phyloP scores from a whole-genome alignment of 2,329 filamentous ascomycete species.

The Colletotrichum lindemuthianum region DNA sequence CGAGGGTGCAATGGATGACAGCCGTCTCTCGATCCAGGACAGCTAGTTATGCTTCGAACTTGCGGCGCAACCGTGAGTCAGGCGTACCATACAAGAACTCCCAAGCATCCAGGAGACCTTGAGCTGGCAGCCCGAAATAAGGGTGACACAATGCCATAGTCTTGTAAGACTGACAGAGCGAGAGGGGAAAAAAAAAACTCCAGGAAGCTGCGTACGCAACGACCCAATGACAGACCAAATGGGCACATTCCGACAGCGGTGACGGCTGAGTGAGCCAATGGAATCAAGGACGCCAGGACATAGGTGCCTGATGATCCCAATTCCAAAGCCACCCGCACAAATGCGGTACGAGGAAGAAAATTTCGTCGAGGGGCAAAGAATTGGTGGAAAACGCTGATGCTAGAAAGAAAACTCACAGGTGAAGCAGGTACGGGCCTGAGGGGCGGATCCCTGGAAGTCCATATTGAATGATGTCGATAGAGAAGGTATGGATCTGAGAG shows the following conservation, averaged over 20 bases:
- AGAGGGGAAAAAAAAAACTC: too few species aligned
- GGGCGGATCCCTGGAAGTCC: slow-evolving; percentile 45
- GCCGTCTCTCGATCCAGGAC: not conserved
- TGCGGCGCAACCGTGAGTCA: too few species aligned
- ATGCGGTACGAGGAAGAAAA: slow-evolving; percentile 3
- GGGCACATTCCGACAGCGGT: slow-evolving; percentile 8
- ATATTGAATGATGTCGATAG: slow-evolving; percentile 41
- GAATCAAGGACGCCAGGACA: not conserved
- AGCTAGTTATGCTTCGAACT: too few species aligned
- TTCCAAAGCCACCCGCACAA: slow-evolving; percentile 27
- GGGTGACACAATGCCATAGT: too few species aligned
- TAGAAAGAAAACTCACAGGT: slow-evolving; percentile 55
- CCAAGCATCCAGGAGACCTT: too few species aligned
- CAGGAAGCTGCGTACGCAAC: slow-evolving; percentile 20
- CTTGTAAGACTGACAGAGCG: too few species aligned
- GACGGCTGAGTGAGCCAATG: slow-evolving; percentile 24
- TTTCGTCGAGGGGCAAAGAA: not conserved
- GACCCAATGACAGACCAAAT: slow-evolving; percentile 14
- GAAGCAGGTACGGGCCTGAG: slow-evolving; percentile 55
- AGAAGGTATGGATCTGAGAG: slow-evolving; percentile 14
- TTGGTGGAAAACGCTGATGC: slow-evolving; percentile 4
- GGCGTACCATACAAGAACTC: too few species aligned
- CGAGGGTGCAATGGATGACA: not conserved
- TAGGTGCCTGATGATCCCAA: slow-evolving; percentile 14
- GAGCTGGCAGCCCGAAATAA: too few species aligned